phyloP scores from a whole-genome alignment of 2,329 filamentous ascomycete species.

The Aspergillus awamori region DNA sequence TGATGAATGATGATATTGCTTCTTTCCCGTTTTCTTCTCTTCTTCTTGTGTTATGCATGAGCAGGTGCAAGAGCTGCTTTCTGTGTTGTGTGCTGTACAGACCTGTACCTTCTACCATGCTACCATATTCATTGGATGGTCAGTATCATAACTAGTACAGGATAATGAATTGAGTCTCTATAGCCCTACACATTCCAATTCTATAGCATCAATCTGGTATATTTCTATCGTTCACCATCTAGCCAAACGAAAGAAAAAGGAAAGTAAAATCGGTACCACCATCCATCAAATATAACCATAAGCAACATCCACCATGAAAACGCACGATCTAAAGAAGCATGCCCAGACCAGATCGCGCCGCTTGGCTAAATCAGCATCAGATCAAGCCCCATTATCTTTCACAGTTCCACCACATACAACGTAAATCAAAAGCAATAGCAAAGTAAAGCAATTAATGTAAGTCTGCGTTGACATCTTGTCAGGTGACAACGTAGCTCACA shows the following conservation, averaged over 20 bases:
- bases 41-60: background rate
- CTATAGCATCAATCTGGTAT: background rate
- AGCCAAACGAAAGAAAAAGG: background rate
- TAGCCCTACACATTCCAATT: background rate
- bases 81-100: background rate
- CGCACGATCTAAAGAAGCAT: background rate
- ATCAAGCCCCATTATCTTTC: background rate
- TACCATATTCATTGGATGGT: too few species aligned
- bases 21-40: background rate
- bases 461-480: background rate
- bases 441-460: background rate
- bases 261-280: too few species aligned
- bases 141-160: background rate
- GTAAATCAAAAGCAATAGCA: background rate
- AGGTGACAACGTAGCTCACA: conserved; percentile 43
- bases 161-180: background rate
- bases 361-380: background rate
- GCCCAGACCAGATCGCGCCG: background rate
- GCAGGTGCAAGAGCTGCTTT: background rate
- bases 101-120: too few species aligned
- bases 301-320: background rate
- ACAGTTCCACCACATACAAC: background rate
- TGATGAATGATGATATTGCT: background rate
- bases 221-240: background rate
- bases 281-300: background rate